Base-by-base conservation (phyloP, 2,329 filamentous ascomycete species). In the Botrytis fabae region DNA sequence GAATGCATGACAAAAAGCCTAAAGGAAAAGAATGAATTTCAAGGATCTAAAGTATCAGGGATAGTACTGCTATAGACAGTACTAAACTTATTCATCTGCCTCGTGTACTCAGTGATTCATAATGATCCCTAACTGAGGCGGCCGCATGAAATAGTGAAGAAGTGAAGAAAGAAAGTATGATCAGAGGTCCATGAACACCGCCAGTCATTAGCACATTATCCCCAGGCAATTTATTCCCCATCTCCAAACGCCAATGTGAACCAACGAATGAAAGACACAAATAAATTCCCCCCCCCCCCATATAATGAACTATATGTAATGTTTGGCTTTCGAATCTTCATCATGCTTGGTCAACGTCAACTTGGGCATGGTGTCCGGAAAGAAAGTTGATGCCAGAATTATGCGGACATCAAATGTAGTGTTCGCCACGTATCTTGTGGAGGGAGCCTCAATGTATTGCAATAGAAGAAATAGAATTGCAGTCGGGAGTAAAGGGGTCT, bases 201-300 rank as follows among this genome's bases (percentile, higher is more conserved):
- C 40, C 68, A n/a, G 38, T 61, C 54, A n/a, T 61, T 32, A 70
- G 28, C 54, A 46, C 42, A 35, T 60, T 46, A 46, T 70, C 44
- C 44, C 38, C 51, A n/a, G 65, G 65, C n/a, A 61, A 46, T 59
- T 70, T 60, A 61, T 70, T 59, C 60, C 62, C 61, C 61, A 65
- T 72, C 38, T 46, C 70, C 62, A 72, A 54, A 69, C 70, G 70
- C 70, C 70, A 60, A 60, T 66, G 70, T 72, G 42, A 65, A 57
- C 62, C 70, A 60, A 68, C n/a, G 70, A 46, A 59, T 59, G 70
- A 40, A 46, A 66, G 59, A 68, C n/a, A 66, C 38, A 51, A 64
- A 71, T 42, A 51, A 66, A 63, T 28, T 46, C 48, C 70, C 51
- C 70, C 70, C 70, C 48, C 70, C 51, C 70, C 70, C 70, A 12